Conservation (phyloP, 108 stramenopile genomes). For the Mayamaea pseudoterrestris region DNA sequence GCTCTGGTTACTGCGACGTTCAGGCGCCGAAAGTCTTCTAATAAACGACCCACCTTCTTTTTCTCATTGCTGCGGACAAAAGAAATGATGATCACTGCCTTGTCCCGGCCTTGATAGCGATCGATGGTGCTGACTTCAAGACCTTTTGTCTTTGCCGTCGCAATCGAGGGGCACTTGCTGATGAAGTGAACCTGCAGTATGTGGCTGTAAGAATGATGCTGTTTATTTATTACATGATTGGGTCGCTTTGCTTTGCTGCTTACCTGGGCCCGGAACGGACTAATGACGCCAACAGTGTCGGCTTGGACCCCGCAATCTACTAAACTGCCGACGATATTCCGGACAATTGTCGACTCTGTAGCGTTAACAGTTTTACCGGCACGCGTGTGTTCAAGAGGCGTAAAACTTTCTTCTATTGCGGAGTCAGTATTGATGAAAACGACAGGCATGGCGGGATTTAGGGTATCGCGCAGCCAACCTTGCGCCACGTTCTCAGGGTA, state of each 20-base stretch:
- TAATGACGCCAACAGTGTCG: slow-evolving; percentile 69
- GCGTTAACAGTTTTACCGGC: slow-evolving; percentile 32
- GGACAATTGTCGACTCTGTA: slow-evolving; percentile 41
- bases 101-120: slow-evolving; percentile 86
- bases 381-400: too few relatives aligned
- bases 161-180: slow-evolving; percentile 10
- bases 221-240: background rate
- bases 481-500: slow-evolving; percentile 17
- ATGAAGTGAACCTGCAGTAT: slow-evolving; percentile 15
- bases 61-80: slow-evolving; percentile 70
- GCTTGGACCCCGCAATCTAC: slow-evolving; percentile 30
- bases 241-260: background rate
- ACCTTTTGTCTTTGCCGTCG: slow-evolving; percentile 29
- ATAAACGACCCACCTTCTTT: slow-evolving; percentile 52
- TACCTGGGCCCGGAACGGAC: slow-evolving; percentile 89
- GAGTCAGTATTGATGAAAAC: slow-evolving; percentile 85
- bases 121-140: slow-evolving; percentile 87
- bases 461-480: background rate
- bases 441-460: slow-evolving; percentile 61
- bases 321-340: slow-evolving; percentile 27
- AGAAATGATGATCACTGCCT: slow-evolving; percentile 71
- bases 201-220: background rate
- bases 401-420: slow-evolving; percentile 5
- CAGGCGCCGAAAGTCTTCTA: slow-evolving; percentile 69
- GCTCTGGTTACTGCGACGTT: slow-evolving; percentile 90